These are phyloP conservation scores for Russula lepida DNA, from an alignment of 768 basidiomycete genomes.

Conservation along the genomic window DNA sequence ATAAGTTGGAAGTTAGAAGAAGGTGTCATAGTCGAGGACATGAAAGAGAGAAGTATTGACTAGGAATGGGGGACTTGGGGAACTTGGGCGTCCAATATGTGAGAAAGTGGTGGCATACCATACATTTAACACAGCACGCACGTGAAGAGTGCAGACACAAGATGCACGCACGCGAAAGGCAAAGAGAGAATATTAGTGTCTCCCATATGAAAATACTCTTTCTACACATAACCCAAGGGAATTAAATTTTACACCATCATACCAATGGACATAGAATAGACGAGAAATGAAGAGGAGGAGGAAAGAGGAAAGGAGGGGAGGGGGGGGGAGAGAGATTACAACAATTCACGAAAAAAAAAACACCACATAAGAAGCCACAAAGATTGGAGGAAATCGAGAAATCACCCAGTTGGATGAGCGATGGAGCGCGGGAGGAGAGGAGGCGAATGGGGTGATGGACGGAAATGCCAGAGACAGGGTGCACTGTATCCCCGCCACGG, in stretches of 20 bases:
- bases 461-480: not conserved
- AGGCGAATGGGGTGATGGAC: not conserved
- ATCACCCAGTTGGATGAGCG: not conserved
- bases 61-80: too few relatives aligned
- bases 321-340: not conserved
- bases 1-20: not conserved
- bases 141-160: too few relatives aligned
- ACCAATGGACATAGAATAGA: not conserved
- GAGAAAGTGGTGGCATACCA: too few relatives aligned
- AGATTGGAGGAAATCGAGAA: not conserved
- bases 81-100: too few relatives aligned
- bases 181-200: conserved; percentile 34
- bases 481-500: not conserved
- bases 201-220: not conserved
- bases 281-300: not conserved
- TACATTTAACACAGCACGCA: too few relatives aligned
- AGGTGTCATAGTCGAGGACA: not conserved
- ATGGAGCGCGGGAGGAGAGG: not conserved
- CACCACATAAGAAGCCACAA: not conserved
- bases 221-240: conserved; percentile 2
- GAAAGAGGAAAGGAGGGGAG: not conserved
- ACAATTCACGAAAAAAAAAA: not conserved
- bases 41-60: not conserved
- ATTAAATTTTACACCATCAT: conserved; percentile 9
- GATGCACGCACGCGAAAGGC: too few relatives aligned